Evolutionary conservation across 2,329 filamentous ascomycete genomes (phyloP), one percentile per base, ranked within the genome.

Genomic region (Aschersonia sp.): DNA sequence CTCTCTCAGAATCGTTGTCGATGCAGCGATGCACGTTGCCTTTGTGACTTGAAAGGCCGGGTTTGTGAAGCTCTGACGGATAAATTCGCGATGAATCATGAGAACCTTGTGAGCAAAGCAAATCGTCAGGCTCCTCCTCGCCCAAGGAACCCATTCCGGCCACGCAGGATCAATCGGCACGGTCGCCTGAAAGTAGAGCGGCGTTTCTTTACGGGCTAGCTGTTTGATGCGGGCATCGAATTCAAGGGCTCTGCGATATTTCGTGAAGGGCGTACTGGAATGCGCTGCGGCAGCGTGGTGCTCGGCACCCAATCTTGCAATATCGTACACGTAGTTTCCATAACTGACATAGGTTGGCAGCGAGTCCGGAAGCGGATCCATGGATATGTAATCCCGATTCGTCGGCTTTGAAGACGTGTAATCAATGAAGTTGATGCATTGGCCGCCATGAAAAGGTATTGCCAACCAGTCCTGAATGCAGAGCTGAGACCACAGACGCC

Each of bases 81-180:
- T 48, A 35, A 64, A 65, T 0, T 61, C 58, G 4, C 65, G 59
- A 49, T 67, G 65, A 20, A 67, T 65, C 63, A 67, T 66, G 52
- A 66, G 66, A 45, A 66, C 64, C 49, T 67, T 67, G 47, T 67
- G 63, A 2, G 61, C 60, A 3, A 63, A 62, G 1, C 61, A 64
- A 30, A 67, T 65, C 9, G 65, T 62, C 9, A 67, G 56, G 40
- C 63, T 59, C 5, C 57, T 57, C 5, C 64, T 58, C 5, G 64
- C 64, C 49, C 55, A 64, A 3, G 55, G 54, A 9, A 65, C 53
- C 59, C 59, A 67, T 2, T 53, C 50, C 1, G 61, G 61, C 51
- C 60, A 59, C 12, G 48, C 48, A 30, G 59, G 53, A 44, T 62
- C 59, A 3, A 56, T 47, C 4, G 58, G 55, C 20, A 57, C 56